These are phyloP conservation scores for Phalaenopsis hybrid DNA, from an alignment of 116 monocot genomes.

Conservation along the genomic window DNA sequence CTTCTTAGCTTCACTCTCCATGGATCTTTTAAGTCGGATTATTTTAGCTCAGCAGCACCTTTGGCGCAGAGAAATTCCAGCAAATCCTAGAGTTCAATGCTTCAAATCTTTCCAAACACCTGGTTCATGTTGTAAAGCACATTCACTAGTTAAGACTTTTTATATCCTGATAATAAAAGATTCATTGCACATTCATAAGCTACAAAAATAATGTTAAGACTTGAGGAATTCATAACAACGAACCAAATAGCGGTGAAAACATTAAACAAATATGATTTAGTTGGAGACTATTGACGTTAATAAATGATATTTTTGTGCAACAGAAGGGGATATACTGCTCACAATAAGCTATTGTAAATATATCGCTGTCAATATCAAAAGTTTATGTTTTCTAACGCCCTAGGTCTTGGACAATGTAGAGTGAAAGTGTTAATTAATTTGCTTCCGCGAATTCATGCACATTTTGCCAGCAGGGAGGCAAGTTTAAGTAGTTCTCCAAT, in stretches of 20 bases:
- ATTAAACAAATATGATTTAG: not conserved
- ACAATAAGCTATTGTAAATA: no score
- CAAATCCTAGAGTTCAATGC: not conserved
- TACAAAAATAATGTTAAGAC: not conserved
- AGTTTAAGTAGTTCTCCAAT: not conserved
- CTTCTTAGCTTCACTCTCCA: constrained; percentile 13
- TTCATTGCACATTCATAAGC: not conserved
- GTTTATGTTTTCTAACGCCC: no score
- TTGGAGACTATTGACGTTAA: not conserved
- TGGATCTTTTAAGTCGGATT: not conserved
- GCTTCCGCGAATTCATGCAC: no score
- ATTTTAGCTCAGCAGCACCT: not conserved
- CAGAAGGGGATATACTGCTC: no score
- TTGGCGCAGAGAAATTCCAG: no score
- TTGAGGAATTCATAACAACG: not conserved
- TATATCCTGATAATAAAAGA: not conserved
- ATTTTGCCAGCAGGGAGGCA: no score
- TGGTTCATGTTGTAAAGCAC: not conserved
- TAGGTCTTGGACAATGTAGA: no score
- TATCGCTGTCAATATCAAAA: no score
- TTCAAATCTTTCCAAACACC: not conserved
- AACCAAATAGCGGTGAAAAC: not conserved
- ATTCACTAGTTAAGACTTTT: not conserved
- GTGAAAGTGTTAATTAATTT: no score
- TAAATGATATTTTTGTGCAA: not conserved